phyloP scores from a whole-genome alignment of 1,139 yeast species.

The Zygosaccharomyces sapae region DNA sequence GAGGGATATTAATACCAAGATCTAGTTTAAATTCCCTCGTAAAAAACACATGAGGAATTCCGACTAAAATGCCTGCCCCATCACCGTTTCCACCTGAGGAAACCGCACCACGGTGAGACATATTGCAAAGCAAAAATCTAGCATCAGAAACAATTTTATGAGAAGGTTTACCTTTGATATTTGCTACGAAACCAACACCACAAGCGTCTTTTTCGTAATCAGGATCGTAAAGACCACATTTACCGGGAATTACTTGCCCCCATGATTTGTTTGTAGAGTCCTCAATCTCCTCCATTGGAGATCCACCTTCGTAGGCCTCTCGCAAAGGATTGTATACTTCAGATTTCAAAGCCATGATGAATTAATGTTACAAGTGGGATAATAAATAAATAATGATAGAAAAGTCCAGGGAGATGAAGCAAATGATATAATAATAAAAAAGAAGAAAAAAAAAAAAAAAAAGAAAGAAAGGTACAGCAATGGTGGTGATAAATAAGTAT shows the following conservation, averaged over 20 bases:
- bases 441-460: not conserved
- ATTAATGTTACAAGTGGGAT: conserved; percentile 5
- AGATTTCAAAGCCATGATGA: conserved; percentile 19
- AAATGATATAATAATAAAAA: not conserved
- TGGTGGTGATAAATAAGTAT: not conserved
- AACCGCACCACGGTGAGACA: conserved; percentile 99
- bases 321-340: conserved; percentile 31
- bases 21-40: conserved; percentile 68
- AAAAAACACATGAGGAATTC: conserved; percentile 87
- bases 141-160: conserved; percentile 96
- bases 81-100: conserved; percentile 97
- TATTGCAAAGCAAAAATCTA: conserved; percentile 79
- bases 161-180: conserved; percentile 80
- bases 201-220: conserved; percentile 94
- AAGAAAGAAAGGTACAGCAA: not conserved
- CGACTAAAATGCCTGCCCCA: conserved; percentile 95
- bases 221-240: conserved; percentile 90
- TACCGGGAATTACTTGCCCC: conserved; percentile 85
- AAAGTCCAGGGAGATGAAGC: not conserved
- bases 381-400: conserved; percentile 5
- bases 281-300: conserved; percentile 54
- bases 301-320: conserved; percentile 33
- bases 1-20: conserved; percentile 52
- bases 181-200: conserved; percentile 97
- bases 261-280: conserved; percentile 62